A percentile compares a stretch with the other conserved stretches of the same genome.
Evolutionary conservation across 768 basidiomycete species (phyloP).

Genomic region (Lentinula sp.): DNA sequence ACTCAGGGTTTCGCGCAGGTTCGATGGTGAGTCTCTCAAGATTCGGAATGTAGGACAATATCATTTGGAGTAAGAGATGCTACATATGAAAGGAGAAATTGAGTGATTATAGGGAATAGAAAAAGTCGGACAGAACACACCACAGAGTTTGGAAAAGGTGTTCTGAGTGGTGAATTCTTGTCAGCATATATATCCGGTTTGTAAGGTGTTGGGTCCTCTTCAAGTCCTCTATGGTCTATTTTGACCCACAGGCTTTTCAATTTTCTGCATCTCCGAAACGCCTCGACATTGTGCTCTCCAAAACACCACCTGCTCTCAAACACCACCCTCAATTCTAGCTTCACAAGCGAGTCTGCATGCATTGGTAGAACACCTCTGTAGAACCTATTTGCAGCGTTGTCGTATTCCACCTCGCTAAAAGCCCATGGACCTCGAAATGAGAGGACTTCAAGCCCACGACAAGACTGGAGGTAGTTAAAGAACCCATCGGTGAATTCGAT

Average conservation of each 20-base stretch:
- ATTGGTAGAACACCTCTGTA: not conserved
- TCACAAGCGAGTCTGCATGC: not conserved
- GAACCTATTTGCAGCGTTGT: not conserved
- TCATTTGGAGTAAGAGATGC: not conserved
- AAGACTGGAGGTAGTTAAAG: not conserved
- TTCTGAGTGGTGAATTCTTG: not conserved
- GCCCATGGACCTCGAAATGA: not conserved
- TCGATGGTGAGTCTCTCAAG: not conserved
- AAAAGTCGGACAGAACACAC: not conserved
- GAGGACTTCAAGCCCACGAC: not conserved
- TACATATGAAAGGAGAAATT: not conserved
- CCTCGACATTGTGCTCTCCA: not conserved
- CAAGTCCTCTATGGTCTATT: not conserved
- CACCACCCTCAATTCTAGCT: not conserved
- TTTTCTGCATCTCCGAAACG: not conserved
- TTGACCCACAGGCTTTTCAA: not conserved
- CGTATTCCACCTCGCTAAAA: not conserved
- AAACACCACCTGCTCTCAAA: constrained; percentile 5
- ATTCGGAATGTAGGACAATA: not conserved
- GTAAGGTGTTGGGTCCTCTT: not conserved
- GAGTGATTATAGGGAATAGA: not conserved
- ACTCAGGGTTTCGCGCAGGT: not conserved
- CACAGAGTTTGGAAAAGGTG: not conserved
- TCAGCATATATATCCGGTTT: not conserved
- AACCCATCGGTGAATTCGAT: not conserved